A percentile compares a stretch with the other conserved stretches of the same genome.
Evolutionary conservation across 768 basidiomycete genomes (phyloP).

Genomic region (Kwoniella shandongensis): DNA sequence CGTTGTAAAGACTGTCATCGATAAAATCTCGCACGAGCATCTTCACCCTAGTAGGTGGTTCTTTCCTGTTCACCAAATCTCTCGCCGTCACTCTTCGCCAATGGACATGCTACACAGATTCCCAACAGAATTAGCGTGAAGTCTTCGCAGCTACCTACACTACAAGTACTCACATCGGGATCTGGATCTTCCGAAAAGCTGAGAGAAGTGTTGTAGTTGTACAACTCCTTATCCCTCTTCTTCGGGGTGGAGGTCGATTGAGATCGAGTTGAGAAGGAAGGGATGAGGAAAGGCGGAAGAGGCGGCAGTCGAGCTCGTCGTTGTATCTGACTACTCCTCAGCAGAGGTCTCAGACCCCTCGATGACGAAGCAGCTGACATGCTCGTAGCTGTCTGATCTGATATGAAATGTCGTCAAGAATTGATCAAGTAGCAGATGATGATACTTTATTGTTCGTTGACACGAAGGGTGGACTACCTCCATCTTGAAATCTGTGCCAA

Average conservation of each 20-base stretch:
- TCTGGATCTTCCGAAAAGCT: constrained; percentile 45
- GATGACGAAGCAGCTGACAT: constrained; percentile 19
- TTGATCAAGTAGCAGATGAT: not conserved
- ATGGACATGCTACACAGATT: constrained; percentile 31
- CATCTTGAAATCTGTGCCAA: not conserved
- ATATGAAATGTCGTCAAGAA: not conserved
- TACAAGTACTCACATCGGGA: constrained; percentile 40
- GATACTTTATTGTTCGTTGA: not conserved
- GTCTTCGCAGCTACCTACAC: too few relatives aligned
- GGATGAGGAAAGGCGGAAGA: constrained; percentile 7
- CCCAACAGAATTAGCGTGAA: too few relatives aligned
- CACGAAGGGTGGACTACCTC: constrained; percentile 17
- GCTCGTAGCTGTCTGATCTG: not conserved
- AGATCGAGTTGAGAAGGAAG: constrained; percentile 6
- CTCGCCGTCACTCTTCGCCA: constrained; percentile 47
- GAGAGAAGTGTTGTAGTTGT: constrained; percentile 51
- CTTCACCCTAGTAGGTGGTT: constrained; percentile 76
- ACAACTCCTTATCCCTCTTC: constrained; percentile 29
- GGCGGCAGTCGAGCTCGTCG: not conserved
- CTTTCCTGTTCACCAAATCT: constrained; percentile 37
- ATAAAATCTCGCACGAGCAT: constrained; percentile 97
- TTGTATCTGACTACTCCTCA: not conserved
- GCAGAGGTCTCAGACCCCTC: not conserved
- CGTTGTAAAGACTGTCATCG: constrained; percentile 92
- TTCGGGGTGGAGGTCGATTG: constrained; percentile 11